phyloP scores from a whole-genome alignment of 2,329 filamentous ascomycete species.

The Fonsecaea pedrosoi region DNA sequence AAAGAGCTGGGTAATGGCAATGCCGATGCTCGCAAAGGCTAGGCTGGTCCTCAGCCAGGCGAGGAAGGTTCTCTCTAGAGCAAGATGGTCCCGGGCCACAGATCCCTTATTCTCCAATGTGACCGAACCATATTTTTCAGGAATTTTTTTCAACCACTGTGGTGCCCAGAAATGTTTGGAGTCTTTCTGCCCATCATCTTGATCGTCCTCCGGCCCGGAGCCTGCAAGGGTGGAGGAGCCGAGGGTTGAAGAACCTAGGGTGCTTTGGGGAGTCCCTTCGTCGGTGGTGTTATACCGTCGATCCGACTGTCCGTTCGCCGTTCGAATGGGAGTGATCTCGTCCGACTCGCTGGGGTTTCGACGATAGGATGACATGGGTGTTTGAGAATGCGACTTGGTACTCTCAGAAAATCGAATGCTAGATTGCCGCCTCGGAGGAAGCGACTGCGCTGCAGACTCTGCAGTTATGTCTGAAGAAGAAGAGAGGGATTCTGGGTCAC shows the following conservation, averaged over 20 bases:
- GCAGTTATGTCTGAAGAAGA: constrained; percentile 14
- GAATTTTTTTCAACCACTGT: constrained; percentile 56
- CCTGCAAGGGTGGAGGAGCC: constrained; percentile 1
- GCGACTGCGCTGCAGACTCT: constrained; percentile 5
- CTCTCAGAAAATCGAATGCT: constrained; percentile 38
- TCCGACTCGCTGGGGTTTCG: constrained; percentile 29
- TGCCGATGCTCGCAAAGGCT: constrained; percentile 70
- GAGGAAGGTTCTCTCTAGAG: constrained; percentile 71
- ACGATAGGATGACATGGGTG: constrained; percentile 34
- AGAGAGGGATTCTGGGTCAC: constrained; percentile 18
- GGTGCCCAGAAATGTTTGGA: constrained; percentile 28
- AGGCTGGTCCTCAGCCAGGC: constrained; percentile 71
- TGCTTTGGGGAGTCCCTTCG: constrained; percentile 9
- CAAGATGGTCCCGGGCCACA: constrained; percentile 69
- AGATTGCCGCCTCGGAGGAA: constrained; percentile 20
- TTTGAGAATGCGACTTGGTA: constrained; percentile 27
- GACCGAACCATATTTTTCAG: constrained; percentile 67
- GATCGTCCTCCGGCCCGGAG: constrained; percentile 8
- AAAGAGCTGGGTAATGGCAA: constrained; percentile 71
- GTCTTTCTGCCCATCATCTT: constrained; percentile 22
- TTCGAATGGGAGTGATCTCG: constrained; percentile 38
- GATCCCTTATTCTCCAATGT: constrained; percentile 72
- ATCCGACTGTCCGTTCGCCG: constrained; percentile 30
- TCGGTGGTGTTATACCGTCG: constrained; percentile 36
- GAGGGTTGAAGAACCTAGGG: constrained; percentile 8